These are phyloP conservation scores for Bacidia gigantensis DNA, from an alignment of 495 filamentous ascomycete genomes.

Conservation along the genomic window DNA sequence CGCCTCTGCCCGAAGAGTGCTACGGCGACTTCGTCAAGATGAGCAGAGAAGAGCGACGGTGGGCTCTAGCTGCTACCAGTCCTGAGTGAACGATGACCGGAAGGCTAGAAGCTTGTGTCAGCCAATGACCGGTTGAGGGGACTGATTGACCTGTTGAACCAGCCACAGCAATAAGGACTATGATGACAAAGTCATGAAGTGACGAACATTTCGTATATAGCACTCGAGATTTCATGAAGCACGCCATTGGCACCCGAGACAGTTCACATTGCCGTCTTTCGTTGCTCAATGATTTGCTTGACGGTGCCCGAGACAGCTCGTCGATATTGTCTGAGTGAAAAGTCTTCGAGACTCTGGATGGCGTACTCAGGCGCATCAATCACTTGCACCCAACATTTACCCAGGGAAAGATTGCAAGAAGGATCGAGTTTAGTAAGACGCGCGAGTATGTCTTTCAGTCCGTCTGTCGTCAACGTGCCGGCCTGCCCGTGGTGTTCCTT, in stretches of 20 bases:
- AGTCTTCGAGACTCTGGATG: neutral
- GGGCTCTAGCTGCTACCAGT: conserved; percentile 17
- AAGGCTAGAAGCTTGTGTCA: too few relatives aligned
- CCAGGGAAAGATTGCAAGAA: neutral
- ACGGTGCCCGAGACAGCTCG: neutral
- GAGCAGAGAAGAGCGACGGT: conserved; percentile 36
- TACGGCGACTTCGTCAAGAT: conserved; percentile 34
- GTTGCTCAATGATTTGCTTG: neutral
- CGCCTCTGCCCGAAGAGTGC: conserved; percentile 40
- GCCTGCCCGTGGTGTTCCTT: neutral
- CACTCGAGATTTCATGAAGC: neutral
- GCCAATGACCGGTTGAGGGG: too few relatives aligned
- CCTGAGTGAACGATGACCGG: neutral
- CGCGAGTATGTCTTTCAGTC: neutral
- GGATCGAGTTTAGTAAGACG: neutral
- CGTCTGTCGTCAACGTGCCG: neutral
- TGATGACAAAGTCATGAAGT: neutral
- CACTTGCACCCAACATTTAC: neutral
- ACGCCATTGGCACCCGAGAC: neutral
- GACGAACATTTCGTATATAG: neutral
- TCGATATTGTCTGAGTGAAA: neutral
- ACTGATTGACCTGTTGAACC: too few relatives aligned
- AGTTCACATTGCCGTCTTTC: neutral
- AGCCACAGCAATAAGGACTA: too few relatives aligned
- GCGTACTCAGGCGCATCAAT: neutral